Evolutionary conservation across 805 yeast species (phyloP).

Genomic region (Metschnikowia aberdeeniae): DNA sequence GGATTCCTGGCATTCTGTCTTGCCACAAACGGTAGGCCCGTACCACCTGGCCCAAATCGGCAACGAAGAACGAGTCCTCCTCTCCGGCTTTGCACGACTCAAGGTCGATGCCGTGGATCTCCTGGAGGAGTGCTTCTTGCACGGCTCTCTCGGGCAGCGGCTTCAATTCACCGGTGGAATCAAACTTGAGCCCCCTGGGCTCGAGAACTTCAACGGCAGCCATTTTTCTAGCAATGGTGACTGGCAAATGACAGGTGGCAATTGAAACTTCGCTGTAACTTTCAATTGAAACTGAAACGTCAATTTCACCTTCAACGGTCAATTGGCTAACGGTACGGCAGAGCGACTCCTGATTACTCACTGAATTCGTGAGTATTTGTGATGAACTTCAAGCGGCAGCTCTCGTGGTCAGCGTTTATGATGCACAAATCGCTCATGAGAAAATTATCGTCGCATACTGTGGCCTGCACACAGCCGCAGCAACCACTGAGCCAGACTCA

Average conservation of each 20-base stretch:
- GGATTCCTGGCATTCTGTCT: conserved; percentile 60
- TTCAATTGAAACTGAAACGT: too few species aligned
- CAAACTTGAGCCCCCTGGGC: not conserved
- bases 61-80: conserved; percentile 83
- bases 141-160: conserved; percentile 21
- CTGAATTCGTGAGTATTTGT: conserved; percentile 30
- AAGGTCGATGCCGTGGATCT: conserved; percentile 45
- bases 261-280: too few species aligned
- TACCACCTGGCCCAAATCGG: conserved; percentile 72
- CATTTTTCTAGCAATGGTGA: not conserved
- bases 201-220: not conserved
- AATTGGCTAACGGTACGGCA: not conserved
- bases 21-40: conserved; percentile 65
- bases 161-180: not conserved
- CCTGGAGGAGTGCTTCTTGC: conserved; percentile 36
- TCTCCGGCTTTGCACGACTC: conserved; percentile 67
- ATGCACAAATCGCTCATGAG: not conserved
- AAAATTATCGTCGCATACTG: not conserved
- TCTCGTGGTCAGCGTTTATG: conserved; percentile 33
- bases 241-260: too few species aligned
- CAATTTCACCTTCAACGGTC: too few species aligned
- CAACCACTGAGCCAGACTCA: too few species aligned
- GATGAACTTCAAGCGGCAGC: conserved; percentile 47
- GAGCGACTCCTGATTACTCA: conserved; percentile 23
- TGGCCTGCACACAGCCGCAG: too few species aligned